phyloP scores from a whole-genome alignment of 768 basidiomycete species.

The Lyophyllum semitale region DNA sequence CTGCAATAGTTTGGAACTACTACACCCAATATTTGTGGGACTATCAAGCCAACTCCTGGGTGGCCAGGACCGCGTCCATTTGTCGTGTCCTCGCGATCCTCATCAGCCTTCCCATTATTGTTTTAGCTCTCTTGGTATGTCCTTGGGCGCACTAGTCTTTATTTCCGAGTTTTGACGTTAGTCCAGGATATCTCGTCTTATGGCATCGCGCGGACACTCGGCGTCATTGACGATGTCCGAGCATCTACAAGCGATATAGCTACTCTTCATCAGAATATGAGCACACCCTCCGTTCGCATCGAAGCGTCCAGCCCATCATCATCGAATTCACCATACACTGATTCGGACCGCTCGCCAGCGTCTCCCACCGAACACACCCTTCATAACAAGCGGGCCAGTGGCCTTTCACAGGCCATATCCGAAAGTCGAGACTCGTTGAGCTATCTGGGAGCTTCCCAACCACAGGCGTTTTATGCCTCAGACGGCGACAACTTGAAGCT shows the following conservation, averaged over 20 bases:
- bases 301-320: constrained; percentile 25
- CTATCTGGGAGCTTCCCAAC: constrained; percentile 27
- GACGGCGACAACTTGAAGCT: constrained; percentile 54
- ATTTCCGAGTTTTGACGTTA: constrained; percentile 9
- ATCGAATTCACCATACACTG: constrained; percentile 25
- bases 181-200: constrained; percentile 78
- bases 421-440: constrained; percentile 4
- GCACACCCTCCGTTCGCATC: constrained; percentile 34
- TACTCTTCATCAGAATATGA: constrained; percentile 31
- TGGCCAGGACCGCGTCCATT: constrained; percentile 60
- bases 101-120: constrained; percentile 61
- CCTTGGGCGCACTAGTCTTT: constrained; percentile 4
- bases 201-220: constrained; percentile 80
- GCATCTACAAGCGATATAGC: constrained; percentile 69
- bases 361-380: constrained; percentile 10
- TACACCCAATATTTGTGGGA: constrained; percentile 68
- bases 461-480: constrained; percentile 53
- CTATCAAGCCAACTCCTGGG: constrained; percentile 67
- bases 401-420: constrained; percentile 7
- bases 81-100: constrained; percentile 70
- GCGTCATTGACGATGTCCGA: constrained; percentile 72
- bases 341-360: constrained; percentile 26
- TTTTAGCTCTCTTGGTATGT: constrained; percentile 56
- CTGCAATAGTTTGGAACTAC: constrained; percentile 52
- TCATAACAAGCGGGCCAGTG: constrained; percentile 6